Base-by-base conservation (phyloP, 306 rosid species). In the Hylodesmum podocarpum region DNA sequence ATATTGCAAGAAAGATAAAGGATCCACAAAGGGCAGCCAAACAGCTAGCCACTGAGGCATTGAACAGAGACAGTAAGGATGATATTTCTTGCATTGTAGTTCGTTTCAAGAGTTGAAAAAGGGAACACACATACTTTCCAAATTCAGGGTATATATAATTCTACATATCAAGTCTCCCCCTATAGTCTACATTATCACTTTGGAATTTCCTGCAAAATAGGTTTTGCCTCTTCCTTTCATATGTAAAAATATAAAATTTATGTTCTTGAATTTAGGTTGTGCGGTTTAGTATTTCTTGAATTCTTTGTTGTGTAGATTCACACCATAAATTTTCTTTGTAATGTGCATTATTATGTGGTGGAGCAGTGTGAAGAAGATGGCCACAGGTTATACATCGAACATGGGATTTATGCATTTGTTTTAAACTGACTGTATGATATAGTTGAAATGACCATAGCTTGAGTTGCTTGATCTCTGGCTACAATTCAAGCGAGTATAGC, bases 81-180 rank as follows among this genome's bases (percentile, higher is more conserved):
- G 97, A 90, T 81, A 92, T 92, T 80, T 92, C 97, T 10, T 84
- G 90, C 89, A 41, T 92, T 55, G 96, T 92, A 13, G 94, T 92
- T 83, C 94, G 94, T 84, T 90, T 92, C 92, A 86, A 86, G 84
- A 78, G 81, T 46, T 88, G 82, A 92, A 81, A 77, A 13, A 27
- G 50, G 74, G 40, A 33, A 43, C 14, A 40, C 9, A 82, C 51
- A 59, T 19, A 37, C 66, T 11, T 53, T 41, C 72, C 6, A 58
- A 36, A 44, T 51, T 62, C 87, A 66, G 80, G 83, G 81, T 82
- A 81, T 76, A 67, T 50, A 49, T 37, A 79, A 79, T 72, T 68
- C 67, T 37, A 64, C 53, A 63, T 28, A 36, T 70, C 78, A 33
- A 37, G 77, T 39, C 39, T 69, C 64, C 43, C 25, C 55, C 19